A percentile compares a stretch with the other conserved stretches of the same genome.
These are phyloP conservation scores for Metarhizium rileyi DNA, from an alignment of 2,329 filamentous ascomycete genomes.

Conservation along the genomic window DNA sequence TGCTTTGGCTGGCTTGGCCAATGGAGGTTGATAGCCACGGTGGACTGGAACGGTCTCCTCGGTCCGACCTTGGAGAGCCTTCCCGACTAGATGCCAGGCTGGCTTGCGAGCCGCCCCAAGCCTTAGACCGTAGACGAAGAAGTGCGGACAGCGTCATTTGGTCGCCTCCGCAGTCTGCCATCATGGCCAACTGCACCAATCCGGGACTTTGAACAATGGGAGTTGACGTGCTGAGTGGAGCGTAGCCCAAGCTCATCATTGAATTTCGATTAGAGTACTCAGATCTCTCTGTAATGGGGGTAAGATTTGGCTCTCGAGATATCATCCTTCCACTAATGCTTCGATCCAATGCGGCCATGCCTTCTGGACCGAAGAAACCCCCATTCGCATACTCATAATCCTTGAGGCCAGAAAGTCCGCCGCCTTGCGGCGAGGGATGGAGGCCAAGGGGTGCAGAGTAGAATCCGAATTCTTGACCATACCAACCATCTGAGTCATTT, in stretches of 20 bases:
- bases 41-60: slow-evolving; percentile 30
- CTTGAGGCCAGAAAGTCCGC: slow-evolving; percentile 21
- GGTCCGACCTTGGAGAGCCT: slow-evolving; percentile 39
- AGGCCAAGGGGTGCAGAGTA: slow-evolving; percentile 55
- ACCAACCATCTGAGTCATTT: slow-evolving; percentile 87
- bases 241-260: slow-evolving; percentile 58
- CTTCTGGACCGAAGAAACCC: slow-evolving; percentile 78
- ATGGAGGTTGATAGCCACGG: slow-evolving; percentile 6
- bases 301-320: slow-evolving; percentile 81
- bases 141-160: slow-evolving; percentile 68
- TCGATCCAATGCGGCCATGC: slow-evolving; percentile 44
- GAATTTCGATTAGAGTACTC: slow-evolving; percentile 95
- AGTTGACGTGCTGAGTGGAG: slow-evolving; percentile 31
- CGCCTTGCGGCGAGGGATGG: slow-evolving; percentile 34
- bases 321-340: slow-evolving; percentile 64
- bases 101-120: slow-evolving; percentile 73
- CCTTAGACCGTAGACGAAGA: slow-evolving; percentile 60
- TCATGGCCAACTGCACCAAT: slow-evolving; percentile 65
- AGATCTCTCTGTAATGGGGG: slow-evolving; percentile 89
- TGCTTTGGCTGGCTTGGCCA: slow-evolving; percentile 13
- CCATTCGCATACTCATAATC: slow-evolving; percentile 61
- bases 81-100: slow-evolving; percentile 51
- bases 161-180: slow-evolving; percentile 46
- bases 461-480: slow-evolving; percentile 94
- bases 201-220: slow-evolving; percentile 55